Evolutionary conservation across 805 yeast species (phyloP), one percentile per base, ranked within the genome.

Genomic region (Wickerhamiella siamensis): DNA sequence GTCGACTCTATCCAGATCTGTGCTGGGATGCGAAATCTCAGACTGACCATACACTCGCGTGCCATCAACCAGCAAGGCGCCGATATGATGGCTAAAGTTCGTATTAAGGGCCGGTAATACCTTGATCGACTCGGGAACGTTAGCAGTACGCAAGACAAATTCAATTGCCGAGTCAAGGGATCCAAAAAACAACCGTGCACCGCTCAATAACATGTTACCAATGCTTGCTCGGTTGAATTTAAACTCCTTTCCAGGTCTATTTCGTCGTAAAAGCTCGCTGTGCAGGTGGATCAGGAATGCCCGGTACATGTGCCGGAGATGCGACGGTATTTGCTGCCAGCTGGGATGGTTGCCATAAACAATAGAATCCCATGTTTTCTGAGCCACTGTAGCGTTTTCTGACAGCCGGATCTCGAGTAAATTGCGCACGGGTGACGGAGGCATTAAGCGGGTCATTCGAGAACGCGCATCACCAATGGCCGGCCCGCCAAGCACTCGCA

Each of bases 401-500:
- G 76, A 66, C 18, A 81, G 61, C 40, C 93, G 54, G 51, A 67
- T 67, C 5, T 71, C 66, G 15, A 74, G 50, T 31, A 74, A 46
- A 5, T 41, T 44, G n/a, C 58, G 52, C 34, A 58, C 46, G 2
- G 61, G 57, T 15, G 66, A 56, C 26, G 68, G 71, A 1, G 84
- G 79, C 29, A 83, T 78, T 44, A 87, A 61, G 41, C 87, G 62
- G 0, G 84, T 81, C 22, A 86, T 67, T 43, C 97, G 60, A 0
- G 94, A 83, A 38, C 96, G 64, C 2, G 87, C 69, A 56, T 87
- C 97, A 2, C 97, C 97, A 41, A 87, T 83, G 0, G 96, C 95
- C 2, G 95, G 94, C 0, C 97, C 96, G 2, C 95, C 95, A 15
- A 87, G 66, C 1, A 84, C 83, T 12, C 95, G 62, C 4, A 86